These are phyloP conservation scores for Pythium dissotocum DNA, from an alignment of 352 stramenopile genomes.

Conservation along the genomic window DNA sequence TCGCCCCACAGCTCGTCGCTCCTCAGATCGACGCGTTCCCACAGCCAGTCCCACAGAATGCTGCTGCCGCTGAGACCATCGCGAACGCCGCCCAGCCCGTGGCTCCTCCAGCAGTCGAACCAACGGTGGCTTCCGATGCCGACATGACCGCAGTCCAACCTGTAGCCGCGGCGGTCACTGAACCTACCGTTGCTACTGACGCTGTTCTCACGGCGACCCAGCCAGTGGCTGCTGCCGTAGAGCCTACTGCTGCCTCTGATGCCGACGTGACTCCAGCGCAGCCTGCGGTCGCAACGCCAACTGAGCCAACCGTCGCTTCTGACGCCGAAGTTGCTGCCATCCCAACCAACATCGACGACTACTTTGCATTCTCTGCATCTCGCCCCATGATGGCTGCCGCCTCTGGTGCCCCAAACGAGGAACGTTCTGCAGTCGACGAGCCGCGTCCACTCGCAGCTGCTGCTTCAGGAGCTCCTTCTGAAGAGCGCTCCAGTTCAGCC, in stretches of 20 bases:
- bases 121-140: neutral
- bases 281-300: neutral
- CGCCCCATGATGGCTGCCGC: neutral
- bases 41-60: constrained; percentile 22
- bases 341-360: neutral
- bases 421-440: constrained; percentile 2
- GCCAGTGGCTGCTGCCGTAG: neutral
- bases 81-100: neutral
- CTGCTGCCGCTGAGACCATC: neutral
- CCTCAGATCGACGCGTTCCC: constrained; percentile 21
- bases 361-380: neutral
- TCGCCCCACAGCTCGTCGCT: constrained; percentile 21
- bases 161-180: neutral
- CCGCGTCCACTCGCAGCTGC: neutral
- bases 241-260: neutral
- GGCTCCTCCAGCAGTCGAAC: neutral
- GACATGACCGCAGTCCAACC: neutral
- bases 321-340: neutral
- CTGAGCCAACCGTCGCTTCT: neutral
- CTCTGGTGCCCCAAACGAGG: constrained; percentile 1
- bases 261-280: neutral
- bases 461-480: neutral
- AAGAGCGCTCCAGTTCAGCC: neutral
- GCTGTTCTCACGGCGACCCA: neutral
- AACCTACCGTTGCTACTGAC: neutral